Evolutionary conservation across 176 grass and related monocot species (phyloP).

Genomic region (Calamus simplicifolius): DNA sequence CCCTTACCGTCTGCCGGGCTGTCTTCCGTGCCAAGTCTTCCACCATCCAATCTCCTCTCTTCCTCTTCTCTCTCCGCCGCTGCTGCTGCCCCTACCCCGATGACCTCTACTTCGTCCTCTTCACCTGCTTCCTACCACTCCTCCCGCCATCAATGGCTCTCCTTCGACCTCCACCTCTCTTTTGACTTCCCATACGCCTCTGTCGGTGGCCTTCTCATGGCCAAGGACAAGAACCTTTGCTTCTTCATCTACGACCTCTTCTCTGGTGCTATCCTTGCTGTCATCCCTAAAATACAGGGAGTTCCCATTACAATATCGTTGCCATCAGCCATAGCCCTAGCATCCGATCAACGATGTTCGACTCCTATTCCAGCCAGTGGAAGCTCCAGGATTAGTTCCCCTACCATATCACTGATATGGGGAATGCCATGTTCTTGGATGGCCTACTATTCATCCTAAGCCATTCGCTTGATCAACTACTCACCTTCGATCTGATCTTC

Average conservation of each 20-base stretch:
- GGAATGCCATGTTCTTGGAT: slow-evolving; percentile 21
- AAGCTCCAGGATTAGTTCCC: slow-evolving; percentile 20
- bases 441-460: slow-evolving; percentile 30
- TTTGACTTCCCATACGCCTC: slow-evolving; percentile 3
- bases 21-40: slow-evolving; percentile 21
- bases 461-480: slow-evolving; percentile 23
- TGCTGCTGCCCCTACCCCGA: not conserved
- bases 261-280: not conserved
- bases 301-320: slow-evolving; percentile 24
- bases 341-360: slow-evolving; percentile 18
- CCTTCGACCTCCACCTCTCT: not conserved
- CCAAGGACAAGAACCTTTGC: not conserved
- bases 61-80: slow-evolving; percentile 17
- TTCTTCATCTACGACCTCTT: not conserved
- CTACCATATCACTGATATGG: slow-evolving; percentile 7
- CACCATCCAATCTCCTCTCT: slow-evolving; percentile 28
- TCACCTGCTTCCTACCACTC: slow-evolving; percentile 32
- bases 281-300: not conserved
- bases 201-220: not conserved
- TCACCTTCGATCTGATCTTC: slow-evolving; percentile 21
- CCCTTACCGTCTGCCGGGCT: slow-evolving; percentile 26
- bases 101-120: slow-evolving; percentile 21
- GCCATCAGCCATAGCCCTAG: slow-evolving; percentile 7
- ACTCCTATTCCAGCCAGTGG: slow-evolving; percentile 24
- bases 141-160: slow-evolving; percentile 1